Percentiles rank a stretch among this genome's conserved stretches.
Evolutionary conservation across 116 monocot species (phyloP).

Genomic region (Dioscorea cayenensis): DNA sequence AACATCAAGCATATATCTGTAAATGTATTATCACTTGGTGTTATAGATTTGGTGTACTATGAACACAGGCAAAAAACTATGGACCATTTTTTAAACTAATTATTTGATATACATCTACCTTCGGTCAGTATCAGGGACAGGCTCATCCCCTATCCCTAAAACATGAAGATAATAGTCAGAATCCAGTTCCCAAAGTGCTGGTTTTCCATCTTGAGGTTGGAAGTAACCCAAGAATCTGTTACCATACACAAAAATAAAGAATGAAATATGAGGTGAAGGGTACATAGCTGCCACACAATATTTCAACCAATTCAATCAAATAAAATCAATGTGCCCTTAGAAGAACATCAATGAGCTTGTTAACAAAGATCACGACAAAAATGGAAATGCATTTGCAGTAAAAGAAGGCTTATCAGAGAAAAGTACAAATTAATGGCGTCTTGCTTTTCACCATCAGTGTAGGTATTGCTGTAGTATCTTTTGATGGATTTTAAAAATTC

Average conservation of each 20-base stretch:
- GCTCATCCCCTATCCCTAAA: conserved; percentile 51
- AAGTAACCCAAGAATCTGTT: conserved; percentile 95
- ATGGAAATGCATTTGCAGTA: neutral
- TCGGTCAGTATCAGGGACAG: conserved; percentile 22
- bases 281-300: neutral
- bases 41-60: no score
- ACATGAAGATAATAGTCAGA: conserved; percentile 99
- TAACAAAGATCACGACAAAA: neutral
- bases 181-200: conserved; percentile 97
- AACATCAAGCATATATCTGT: neutral
- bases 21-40: neutral
- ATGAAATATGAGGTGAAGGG: neutral
- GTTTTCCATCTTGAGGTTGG: conserved; percentile 93
- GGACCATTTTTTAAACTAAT: neutral
- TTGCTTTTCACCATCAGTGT: conserved; percentile 99
- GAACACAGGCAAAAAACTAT: no score
- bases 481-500: conserved; percentile 95
- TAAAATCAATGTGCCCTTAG: neutral
- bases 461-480: conserved; percentile 97
- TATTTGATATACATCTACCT: neutral
- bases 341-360: neutral
- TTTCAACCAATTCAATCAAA: neutral
- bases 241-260: conserved; percentile 12
- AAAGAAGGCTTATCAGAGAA: neutral
- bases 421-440: conserved; percentile 96